phyloP scores from a whole-genome alignment of 2,329 filamentous ascomycete species.

The Paecilomyces fulvus region DNA sequence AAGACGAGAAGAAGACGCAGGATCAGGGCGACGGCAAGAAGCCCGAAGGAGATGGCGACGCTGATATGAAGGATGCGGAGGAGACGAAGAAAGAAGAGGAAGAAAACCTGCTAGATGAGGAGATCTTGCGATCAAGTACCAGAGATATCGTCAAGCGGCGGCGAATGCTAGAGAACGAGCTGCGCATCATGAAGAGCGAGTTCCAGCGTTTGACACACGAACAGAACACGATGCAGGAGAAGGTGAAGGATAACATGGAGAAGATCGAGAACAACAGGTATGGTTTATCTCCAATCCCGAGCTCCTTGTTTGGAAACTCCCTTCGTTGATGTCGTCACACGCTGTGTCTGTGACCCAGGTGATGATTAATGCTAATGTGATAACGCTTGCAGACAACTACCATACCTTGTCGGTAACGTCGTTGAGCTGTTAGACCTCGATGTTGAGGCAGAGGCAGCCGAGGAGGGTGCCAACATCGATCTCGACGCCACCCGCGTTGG shows the following conservation, averaged over 20 bases:
- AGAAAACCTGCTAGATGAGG: conserved; percentile 80
- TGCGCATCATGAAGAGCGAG: conserved; percentile 97
- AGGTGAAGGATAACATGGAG: conserved; percentile 97
- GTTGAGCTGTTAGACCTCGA: conserved; percentile 96
- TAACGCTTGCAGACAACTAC: conserved; percentile 63
- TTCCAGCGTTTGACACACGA: conserved; percentile 89
- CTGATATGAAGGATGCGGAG: conserved; percentile 83
- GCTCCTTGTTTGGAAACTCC: conserved; percentile 15
- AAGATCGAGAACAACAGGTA: conserved; percentile 99
- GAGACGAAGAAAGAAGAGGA: conserved; percentile 54
- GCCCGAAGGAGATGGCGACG: conserved; percentile 59
- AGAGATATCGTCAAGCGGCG: conserved; percentile 87
- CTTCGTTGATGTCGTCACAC: conserved; percentile 5
- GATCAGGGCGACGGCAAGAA: conserved; percentile 50
- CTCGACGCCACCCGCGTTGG: conserved; percentile 92
- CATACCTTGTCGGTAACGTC: conserved; percentile 96
- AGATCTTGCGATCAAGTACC: conserved; percentile 88
- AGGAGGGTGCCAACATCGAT: conserved; percentile 98
- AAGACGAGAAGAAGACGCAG: conserved; percentile 60
- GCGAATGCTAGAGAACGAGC: conserved; percentile 92
- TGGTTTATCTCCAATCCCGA: conserved; percentile 26
- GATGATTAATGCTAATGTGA: conserved; percentile 7
- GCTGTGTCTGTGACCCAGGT: neutral
- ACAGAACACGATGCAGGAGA: conserved; percentile 91
- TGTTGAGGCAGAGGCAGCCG: conserved; percentile 87